phyloP scores from a whole-genome alignment of 208 protist genomes.

The Trichomonas gallinae region DNA sequence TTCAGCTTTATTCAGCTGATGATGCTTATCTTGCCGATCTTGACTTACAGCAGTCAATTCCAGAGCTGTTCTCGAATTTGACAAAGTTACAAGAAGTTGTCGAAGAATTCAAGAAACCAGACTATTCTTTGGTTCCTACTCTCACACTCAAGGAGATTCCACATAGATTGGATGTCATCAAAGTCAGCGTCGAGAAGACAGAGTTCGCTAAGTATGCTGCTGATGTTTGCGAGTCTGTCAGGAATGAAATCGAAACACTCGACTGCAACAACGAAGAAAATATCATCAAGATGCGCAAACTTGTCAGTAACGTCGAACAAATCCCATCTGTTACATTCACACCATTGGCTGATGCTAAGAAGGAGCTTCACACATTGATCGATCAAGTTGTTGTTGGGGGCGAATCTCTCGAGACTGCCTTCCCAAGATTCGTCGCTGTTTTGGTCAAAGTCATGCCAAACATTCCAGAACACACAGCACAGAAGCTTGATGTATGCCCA shows the following conservation, averaged over 20 bases:
- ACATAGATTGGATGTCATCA: background rate
- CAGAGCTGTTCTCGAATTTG: background rate
- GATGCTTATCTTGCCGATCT: background rate
- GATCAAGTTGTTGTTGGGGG: background rate
- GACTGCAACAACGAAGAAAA: background rate
- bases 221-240: background rate
- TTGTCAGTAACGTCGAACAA: background rate
- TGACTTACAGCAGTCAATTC: background rate
- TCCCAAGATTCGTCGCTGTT: background rate
- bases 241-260: background rate
- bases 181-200: background rate
- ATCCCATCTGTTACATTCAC: background rate
- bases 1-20: background rate
- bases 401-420: background rate
- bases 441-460: background rate
- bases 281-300: background rate
- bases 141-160: background rate
- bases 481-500: background rate
- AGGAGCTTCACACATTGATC: background rate
- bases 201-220: background rate
- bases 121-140: background rate
- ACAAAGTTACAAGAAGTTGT: background rate
- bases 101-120: background rate
- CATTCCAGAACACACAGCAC: background rate
- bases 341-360: background rate